A percentile compares a stretch with the other conserved stretches of the same genome.
Conservation (phyloP, 2,329 filamentous ascomycete genomes). For the Dactylonectria estremocensis region DNA sequence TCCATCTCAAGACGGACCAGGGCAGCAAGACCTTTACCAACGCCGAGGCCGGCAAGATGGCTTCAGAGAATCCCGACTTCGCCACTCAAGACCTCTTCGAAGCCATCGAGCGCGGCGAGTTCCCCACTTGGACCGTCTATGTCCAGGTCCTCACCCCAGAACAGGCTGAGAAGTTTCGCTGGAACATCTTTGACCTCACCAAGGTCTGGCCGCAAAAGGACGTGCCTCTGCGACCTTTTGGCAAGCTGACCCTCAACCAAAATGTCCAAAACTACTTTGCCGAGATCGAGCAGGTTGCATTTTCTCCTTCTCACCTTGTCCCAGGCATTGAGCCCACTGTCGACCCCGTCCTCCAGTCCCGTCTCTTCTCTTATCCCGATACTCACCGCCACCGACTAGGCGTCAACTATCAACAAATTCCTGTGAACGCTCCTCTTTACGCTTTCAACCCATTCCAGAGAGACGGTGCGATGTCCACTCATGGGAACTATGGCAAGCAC, state of each 20-base stretch:
- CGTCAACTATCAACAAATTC: constrained; percentile 76
- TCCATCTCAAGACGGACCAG: constrained; percentile 75
- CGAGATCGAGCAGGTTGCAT: constrained; percentile 78
- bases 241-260: constrained; percentile 77
- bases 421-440: constrained; percentile 70
- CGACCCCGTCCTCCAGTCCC: constrained; percentile 73
- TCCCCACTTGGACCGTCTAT: constrained; percentile 75
- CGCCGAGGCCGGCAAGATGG: constrained; percentile 68
- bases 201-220: constrained; percentile 80
- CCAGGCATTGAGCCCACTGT: constrained; percentile 74
- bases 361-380: constrained; percentile 75
- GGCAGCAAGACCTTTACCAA: constrained; percentile 73
- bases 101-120: constrained; percentile 72
- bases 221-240: constrained; percentile 76
- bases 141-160: constrained; percentile 76
- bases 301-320: constrained; percentile 76
- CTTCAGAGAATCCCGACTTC: constrained; percentile 73
- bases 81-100: constrained; percentile 76
- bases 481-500: constrained; percentile 74
- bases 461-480: constrained; percentile 79
- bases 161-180: constrained; percentile 74
- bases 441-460: constrained; percentile 80
- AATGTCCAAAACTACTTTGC: constrained; percentile 74
- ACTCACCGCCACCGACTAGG: constrained; percentile 79
- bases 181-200: constrained; percentile 79